phyloP scores from a whole-genome alignment of 1,284 basidiomycete species.

The Sanguinoderma infundibulare region DNA sequence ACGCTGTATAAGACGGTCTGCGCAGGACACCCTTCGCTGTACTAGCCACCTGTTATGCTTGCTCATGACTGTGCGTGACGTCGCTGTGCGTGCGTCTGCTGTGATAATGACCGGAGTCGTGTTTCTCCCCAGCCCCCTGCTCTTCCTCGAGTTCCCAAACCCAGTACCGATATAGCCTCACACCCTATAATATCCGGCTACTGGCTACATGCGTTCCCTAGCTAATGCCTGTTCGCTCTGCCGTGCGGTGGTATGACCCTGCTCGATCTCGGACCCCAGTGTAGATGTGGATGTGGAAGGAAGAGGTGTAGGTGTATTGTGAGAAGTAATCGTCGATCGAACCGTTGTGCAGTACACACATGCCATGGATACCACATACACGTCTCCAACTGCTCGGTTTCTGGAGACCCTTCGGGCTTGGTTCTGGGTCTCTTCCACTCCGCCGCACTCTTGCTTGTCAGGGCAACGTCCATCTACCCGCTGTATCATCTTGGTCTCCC shows the following conservation, averaged over 20 bases:
- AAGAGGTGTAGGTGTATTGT: constrained; percentile 2
- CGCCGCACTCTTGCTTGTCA: neutral
- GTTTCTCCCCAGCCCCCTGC: neutral
- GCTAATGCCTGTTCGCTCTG: constrained; percentile 1
- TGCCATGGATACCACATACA: neutral
- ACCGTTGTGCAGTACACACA: constrained; percentile 12
- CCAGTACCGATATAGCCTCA: constrained; percentile 1
- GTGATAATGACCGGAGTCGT: neutral
- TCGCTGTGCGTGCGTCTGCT: neutral
- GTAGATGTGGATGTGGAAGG: neutral
- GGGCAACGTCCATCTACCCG: neutral
- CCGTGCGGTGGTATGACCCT: neutral
- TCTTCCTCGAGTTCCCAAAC: neutral
- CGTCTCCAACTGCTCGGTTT: neutral
- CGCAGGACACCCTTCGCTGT: neutral
- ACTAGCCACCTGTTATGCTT: neutral
- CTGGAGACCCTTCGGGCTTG: neutral
- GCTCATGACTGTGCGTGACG: constrained; percentile 2
- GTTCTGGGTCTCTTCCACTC: neutral
- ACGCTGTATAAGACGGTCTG: constrained; percentile 13
- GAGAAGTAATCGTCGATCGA: constrained; percentile 1
- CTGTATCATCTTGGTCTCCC: neutral
- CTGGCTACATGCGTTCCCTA: neutral
- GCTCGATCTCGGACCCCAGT: neutral
- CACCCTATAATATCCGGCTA: constrained; percentile 2